Evolutionary conservation across 495 filamentous ascomycete species (phyloP).

Genomic region (Neurospora sp.): DNA sequence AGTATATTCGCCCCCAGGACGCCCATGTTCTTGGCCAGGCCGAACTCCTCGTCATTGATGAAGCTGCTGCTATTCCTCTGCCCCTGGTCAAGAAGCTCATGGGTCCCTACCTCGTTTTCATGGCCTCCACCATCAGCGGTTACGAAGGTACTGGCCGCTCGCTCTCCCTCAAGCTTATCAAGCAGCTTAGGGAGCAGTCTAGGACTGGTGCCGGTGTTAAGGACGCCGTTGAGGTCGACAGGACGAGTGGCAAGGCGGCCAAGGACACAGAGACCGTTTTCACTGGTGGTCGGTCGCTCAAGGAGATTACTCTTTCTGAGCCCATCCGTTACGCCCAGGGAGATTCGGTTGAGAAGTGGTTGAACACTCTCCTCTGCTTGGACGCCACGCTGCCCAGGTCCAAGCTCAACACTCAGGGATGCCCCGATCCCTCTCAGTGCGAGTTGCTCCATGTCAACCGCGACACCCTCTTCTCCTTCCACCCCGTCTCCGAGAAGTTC

Average conservation of each 20-base stretch:
- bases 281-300: conserved; percentile 65
- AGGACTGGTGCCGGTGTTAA: conserved; percentile 40
- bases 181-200: conserved; percentile 92
- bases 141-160: conserved; percentile 97
- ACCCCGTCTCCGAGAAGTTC: conserved; percentile 93
- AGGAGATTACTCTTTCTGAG: conserved; percentile 85
- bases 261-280: conserved; percentile 51
- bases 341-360: conserved; percentile 89
- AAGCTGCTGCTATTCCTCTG: conserved; percentile 92
- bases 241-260: conserved; percentile 55
- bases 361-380: conserved; percentile 88
- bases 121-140: conserved; percentile 98
- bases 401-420: conserved; percentile 63
- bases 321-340: conserved; percentile 91
- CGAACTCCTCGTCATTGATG: conserved; percentile 93
- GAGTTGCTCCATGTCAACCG: conserved; percentile 89
- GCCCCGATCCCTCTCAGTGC: conserved; percentile 81
- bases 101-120: conserved; percentile 98
- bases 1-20: conserved; percentile 96
- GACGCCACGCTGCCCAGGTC: conserved; percentile 80
- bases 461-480: conserved; percentile 96
- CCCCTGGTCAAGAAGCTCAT: conserved; percentile 88
- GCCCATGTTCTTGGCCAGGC: conserved; percentile 90
- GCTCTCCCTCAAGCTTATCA: conserved; percentile 90
- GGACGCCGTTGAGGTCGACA: conserved; percentile 60